Percentiles rank a stretch among this genome's conserved stretches.
These are phyloP conservation scores for Rutstroemia sp. DNA, from an alignment of 2,329 filamentous ascomycete genomes.

Conservation along the genomic window DNA sequence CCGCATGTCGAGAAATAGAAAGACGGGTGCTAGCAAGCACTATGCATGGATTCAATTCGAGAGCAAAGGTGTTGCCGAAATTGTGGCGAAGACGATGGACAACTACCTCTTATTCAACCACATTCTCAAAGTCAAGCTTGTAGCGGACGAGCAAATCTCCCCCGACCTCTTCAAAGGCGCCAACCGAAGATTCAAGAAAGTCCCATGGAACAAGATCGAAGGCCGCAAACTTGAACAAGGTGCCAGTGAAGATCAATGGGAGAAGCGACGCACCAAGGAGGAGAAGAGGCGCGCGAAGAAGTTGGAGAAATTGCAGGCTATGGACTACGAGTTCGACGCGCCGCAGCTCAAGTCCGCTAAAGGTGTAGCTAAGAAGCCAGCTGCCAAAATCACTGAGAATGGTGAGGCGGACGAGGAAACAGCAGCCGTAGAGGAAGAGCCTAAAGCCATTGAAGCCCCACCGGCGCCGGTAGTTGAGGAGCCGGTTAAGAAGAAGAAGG, in stretches of 20 bases:
- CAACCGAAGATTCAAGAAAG: conserved; percentile 80
- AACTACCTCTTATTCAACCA: conserved; percentile 95
- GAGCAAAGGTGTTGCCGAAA: conserved; percentile 71
- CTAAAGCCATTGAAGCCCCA: conserved; percentile 29
- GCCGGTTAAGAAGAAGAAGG: conserved; percentile 17
- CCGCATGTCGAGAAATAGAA: conserved; percentile 83
- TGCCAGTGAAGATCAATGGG: conserved; percentile 69
- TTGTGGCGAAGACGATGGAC: conserved; percentile 94
- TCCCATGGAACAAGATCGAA: conserved; percentile 82
- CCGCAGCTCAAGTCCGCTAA: conserved; percentile 62
- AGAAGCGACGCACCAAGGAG: conserved; percentile 66
- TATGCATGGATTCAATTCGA: conserved; percentile 91
- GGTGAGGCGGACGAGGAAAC: conserved; percentile 15
- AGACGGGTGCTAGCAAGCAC: conserved; percentile 86
- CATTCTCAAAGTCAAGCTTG: conserved; percentile 77
- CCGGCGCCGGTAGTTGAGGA: conserved; percentile 10
- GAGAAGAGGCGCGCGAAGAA: conserved; percentile 61
- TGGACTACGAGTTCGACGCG: conserved; percentile 78
- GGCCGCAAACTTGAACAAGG: conserved; percentile 68
- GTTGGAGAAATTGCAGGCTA: conserved; percentile 65
- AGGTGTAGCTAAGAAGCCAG: conserved; percentile 38
- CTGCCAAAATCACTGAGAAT: conserved; percentile 15
- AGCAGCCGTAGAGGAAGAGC: conserved; percentile 9
- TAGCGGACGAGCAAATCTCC: conserved; percentile 72
- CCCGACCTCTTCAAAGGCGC: conserved; percentile 82